These are phyloP conservation scores for Trichomonascaceae sp. DNA, from an alignment of 1,139 yeast genomes.

Conservation along the genomic window DNA sequence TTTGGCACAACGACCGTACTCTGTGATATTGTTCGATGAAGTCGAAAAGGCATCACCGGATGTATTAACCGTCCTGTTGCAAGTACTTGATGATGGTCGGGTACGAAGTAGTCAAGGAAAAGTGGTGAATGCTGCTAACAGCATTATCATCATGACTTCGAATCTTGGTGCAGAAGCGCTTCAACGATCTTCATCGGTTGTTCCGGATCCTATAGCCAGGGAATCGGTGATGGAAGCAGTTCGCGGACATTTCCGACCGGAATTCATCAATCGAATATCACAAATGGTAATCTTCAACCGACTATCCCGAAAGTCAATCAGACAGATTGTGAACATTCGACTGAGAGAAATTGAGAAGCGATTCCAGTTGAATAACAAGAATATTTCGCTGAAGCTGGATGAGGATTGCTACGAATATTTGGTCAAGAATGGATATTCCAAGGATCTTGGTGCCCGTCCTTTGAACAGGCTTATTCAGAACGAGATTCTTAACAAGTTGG, in stretches of 20 bases:
- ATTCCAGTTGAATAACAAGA: conserved; percentile 77
- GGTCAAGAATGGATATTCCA: conserved; percentile 71
- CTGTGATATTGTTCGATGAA: conserved; percentile 91
- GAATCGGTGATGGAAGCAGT: conserved; percentile 80
- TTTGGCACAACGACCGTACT: conserved; percentile 83
- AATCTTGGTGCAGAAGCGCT: conserved; percentile 93
- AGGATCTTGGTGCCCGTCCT: conserved; percentile 96
- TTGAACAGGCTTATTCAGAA: conserved; percentile 87
- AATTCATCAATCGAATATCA: conserved; percentile 91
- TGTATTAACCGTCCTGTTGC: conserved; percentile 84
- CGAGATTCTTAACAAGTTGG: conserved; percentile 79
- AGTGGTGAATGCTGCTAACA: conserved; percentile 84
- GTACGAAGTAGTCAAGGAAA: conserved; percentile 93
- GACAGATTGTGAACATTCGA: conserved; percentile 84
- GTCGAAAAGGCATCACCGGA: conserved; percentile 99
- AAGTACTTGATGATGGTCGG: conserved; percentile 93
- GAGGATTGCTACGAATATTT: conserved; percentile 75
- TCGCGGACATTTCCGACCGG: conserved; percentile 92
- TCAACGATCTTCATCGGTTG: conserved; percentile 53
- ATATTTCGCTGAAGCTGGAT: conserved; percentile 60
- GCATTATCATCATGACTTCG: conserved; percentile 93
- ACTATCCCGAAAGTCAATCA: conserved; percentile 82
- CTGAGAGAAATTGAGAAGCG: conserved; percentile 77
- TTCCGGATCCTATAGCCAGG: conserved; percentile 56
- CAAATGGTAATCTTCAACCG: conserved; percentile 90